Evolutionary conservation across 192 early-diverging fungal genomes (phyloP).

Genomic region (Kickxella alabastrina): DNA sequence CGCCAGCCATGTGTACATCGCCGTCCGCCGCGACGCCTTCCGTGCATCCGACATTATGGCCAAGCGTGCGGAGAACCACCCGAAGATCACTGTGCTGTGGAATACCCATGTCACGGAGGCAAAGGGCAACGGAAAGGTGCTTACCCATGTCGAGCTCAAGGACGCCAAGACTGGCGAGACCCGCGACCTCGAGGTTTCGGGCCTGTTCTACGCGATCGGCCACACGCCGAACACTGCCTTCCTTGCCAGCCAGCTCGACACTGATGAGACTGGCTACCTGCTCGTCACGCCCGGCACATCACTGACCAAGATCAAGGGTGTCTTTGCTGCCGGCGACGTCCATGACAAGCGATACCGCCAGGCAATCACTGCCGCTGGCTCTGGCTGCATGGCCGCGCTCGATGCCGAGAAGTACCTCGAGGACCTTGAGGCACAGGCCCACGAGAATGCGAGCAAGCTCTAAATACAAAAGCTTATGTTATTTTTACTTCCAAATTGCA

Average conservation of each 20-base stretch:
- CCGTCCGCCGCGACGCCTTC: conserved; percentile 92
- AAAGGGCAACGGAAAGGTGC: conserved; percentile 79
- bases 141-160: conserved; percentile 69
- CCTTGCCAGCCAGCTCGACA: conserved; percentile 70
- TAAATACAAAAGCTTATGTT: conserved; percentile 3
- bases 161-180: conserved; percentile 71
- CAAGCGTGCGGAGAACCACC: conserved; percentile 73
- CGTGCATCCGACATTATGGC: conserved; percentile 98
- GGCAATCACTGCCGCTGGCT: conserved; percentile 94
- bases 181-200: conserved; percentile 70
- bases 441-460: conserved; percentile 42
- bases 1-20: conserved; percentile 88
- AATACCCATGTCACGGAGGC: conserved; percentile 81
- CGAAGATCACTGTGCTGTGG: conserved; percentile 92
- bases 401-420: conserved; percentile 95
- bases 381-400: conserved; percentile 96
- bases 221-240: conserved; percentile 83
- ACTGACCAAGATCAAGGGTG: conserved; percentile 82
- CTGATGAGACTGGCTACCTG: conserved; percentile 91
- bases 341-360: conserved; percentile 96
- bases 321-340: conserved; percentile 98
- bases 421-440: conserved; percentile 56
- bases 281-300: conserved; percentile 72
- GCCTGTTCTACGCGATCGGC: conserved; percentile 98
- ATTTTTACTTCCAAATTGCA: no score